These are phyloP conservation scores for Wallacemonas sp. DNA, from an alignment of 208 protist genomes.

Conservation along the genomic window DNA sequence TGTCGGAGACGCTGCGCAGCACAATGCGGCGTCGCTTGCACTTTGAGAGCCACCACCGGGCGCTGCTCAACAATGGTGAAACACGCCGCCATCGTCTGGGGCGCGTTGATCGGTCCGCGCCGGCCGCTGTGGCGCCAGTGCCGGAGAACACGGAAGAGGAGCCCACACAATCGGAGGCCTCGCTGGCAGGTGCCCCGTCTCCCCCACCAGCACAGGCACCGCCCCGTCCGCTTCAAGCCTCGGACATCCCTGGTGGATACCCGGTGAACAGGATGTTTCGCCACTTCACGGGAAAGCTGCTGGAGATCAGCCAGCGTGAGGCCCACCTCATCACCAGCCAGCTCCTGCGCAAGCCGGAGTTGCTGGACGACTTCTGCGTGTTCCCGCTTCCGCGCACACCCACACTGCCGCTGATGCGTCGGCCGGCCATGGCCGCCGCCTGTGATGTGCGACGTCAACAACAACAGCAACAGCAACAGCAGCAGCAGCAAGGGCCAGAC, in stretches of 20 bases:
- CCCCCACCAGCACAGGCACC: neutral
- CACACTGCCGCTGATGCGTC: slow-evolving; percentile 17
- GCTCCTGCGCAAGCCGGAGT: slow-evolving; percentile 41
- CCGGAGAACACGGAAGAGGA: too few species aligned
- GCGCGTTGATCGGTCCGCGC: too few species aligned
- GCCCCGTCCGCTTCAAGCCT: slow-evolving; percentile 18
- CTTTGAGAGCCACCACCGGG: slow-evolving; percentile 65
- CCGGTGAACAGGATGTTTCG: slow-evolving; percentile 57
- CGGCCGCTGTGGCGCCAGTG: too few species aligned
- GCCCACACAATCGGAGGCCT: too few species aligned
- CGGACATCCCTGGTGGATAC: slow-evolving; percentile 20
- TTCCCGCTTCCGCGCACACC: slow-evolving; percentile 28
- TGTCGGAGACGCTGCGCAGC: slow-evolving; percentile 65
- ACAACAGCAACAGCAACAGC: too few species aligned
- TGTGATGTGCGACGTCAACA: slow-evolving; percentile 9
- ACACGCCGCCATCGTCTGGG: slow-evolving; percentile 43
- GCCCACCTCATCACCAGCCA: slow-evolving; percentile 41
- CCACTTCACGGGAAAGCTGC: slow-evolving; percentile 58
- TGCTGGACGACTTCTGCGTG: slow-evolving; percentile 68
- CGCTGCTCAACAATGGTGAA: slow-evolving; percentile 66
- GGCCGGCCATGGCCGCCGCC: neutral
- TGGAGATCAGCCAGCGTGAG: slow-evolving; percentile 70
- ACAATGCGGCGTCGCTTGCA: slow-evolving; percentile 63
- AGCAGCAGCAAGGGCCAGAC: neutral
- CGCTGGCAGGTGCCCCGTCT: neutral